Percentiles rank a stretch among this genome's conserved stretches.
phyloP scores from a whole-genome alignment of 331 rosid genomes.

The Erythrophleum ivorense region DNA sequence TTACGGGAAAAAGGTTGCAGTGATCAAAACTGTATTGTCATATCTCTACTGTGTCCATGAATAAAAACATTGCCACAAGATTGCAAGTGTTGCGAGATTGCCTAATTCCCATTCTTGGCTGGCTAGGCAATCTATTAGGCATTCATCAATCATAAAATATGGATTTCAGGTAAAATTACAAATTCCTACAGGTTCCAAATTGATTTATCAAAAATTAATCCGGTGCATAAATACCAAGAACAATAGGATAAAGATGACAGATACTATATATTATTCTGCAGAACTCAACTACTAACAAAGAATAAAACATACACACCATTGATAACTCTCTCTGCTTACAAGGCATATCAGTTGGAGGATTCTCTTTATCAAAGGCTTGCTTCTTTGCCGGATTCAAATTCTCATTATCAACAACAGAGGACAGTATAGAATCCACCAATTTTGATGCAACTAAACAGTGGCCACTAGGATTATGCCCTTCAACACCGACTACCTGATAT shows the following conservation, averaged over 20 bases:
- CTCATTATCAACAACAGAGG: slow-evolving; percentile 45
- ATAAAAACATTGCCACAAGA: slow-evolving; percentile 19
- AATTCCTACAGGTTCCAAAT: neutral
- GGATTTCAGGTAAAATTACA: slow-evolving; percentile 21
- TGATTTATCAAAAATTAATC: slow-evolving; percentile 9
- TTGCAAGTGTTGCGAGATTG: neutral
- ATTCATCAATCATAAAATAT: neutral
- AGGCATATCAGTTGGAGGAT: slow-evolving; percentile 46
- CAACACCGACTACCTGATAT: slow-evolving; percentile 81
- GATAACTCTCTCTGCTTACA: slow-evolving; percentile 62
- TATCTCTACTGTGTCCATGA: slow-evolving; percentile 7
- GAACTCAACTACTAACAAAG: slow-evolving; percentile 32
- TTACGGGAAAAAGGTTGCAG: neutral
- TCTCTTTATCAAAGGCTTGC: slow-evolving; percentile 70
- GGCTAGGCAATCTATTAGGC: slow-evolving; percentile 27
- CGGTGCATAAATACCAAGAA: neutral
- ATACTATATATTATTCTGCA: slow-evolving; percentile 20
- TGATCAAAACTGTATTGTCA: slow-evolving; percentile 14
- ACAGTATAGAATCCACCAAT: slow-evolving; percentile 73
- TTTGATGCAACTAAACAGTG: slow-evolving; percentile 92
- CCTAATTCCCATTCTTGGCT: slow-evolving; percentile 15
- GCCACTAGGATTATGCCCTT: slow-evolving; percentile 96
- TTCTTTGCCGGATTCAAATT: slow-evolving; percentile 77
- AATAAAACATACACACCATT: slow-evolving; percentile 55
- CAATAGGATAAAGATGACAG: neutral